phyloP scores from a whole-genome alignment of 148 eudicot species.

The Camellia japonica region DNA sequence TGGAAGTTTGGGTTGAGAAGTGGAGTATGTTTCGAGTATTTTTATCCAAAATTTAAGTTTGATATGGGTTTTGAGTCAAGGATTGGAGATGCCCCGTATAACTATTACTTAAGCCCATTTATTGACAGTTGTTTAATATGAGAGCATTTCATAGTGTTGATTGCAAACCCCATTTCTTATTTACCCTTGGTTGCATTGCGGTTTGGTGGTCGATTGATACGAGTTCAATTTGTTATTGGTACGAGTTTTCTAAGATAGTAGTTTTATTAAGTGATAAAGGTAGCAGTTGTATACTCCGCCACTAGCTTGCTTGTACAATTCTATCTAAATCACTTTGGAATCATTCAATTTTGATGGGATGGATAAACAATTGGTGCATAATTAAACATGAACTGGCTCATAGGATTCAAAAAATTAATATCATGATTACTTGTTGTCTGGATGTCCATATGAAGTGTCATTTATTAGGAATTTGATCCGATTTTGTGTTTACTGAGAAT shows the following conservation, averaged over 20 bases:
- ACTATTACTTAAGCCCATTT: neutral
- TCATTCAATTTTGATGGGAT: neutral
- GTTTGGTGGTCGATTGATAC: neutral
- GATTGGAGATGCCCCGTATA: no score
- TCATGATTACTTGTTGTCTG: neutral
- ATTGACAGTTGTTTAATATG: neutral
- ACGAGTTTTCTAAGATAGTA: neutral
- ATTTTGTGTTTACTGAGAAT: neutral
- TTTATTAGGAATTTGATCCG: neutral
- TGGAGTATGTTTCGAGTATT: no score
- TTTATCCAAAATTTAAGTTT: no score
- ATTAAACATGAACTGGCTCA: neutral
- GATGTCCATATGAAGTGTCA: neutral
- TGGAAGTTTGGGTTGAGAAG: no score
- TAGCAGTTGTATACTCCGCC: neutral
- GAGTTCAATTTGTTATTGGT: neutral
- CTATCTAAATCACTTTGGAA: neutral
- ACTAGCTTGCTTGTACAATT: neutral
- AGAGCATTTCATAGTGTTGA: neutral
- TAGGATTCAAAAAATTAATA: neutral
- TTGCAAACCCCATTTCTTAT: neutral
- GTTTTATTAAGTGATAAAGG: neutral
- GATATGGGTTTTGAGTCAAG: no score
- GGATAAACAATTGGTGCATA: neutral
- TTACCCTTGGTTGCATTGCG: neutral